Base-by-base conservation (phyloP, 176 grass and related monocot species). In the Panicum miliaceum region DNA sequence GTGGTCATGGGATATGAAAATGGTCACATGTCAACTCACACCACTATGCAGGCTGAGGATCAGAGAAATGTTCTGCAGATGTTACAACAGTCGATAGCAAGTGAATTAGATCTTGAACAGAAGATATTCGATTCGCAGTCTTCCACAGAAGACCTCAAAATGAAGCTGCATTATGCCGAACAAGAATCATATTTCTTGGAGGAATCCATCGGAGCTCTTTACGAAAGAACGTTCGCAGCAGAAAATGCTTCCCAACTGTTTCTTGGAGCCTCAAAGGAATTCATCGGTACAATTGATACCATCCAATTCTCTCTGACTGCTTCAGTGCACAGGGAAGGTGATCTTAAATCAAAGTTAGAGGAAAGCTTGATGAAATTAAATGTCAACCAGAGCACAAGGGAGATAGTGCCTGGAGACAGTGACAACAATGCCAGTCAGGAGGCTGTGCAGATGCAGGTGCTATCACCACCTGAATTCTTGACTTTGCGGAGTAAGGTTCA, bases 21-120 rank as follows among this genome's bases (percentile, higher is more conserved):
- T 47, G 88, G 86, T 10, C 83, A 87, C 34, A 23, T 76, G 43
- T 84, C 88, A 83, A 40, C 54, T 56, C 85, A 71, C n/a, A 51
- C 79, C 22, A 62, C 73, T 41, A 71, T 89, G 19, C 92, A 92
- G 35, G 32, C 51, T 32, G 84, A 86, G 27, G 83, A 73, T 43
- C 82, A 92, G 47, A 89, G 90, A 77, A 83, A 88, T 63, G 32
- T 88, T 37, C 78, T 94, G 37, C 88, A 97, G 72, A 89, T 91
- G 92, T 68, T 97, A 40, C 82, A 97, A 5, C 90, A 94, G 71
- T 97, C 92, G 1, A 88, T 94, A 43, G 92, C 92, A 70, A 86
- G 82, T 63, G 90, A 92, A 37, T 60, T 94, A 42, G 90, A 92
- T 59, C 79, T 97, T 63, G 84, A 89, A 77, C 86, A 84, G 15